A percentile compares a stretch with the other conserved stretches of the same genome.
These are phyloP conservation scores for Allantophomopsis lycopodina DNA, from an alignment of 2,329 filamentous ascomycete genomes.

Conservation along the genomic window DNA sequence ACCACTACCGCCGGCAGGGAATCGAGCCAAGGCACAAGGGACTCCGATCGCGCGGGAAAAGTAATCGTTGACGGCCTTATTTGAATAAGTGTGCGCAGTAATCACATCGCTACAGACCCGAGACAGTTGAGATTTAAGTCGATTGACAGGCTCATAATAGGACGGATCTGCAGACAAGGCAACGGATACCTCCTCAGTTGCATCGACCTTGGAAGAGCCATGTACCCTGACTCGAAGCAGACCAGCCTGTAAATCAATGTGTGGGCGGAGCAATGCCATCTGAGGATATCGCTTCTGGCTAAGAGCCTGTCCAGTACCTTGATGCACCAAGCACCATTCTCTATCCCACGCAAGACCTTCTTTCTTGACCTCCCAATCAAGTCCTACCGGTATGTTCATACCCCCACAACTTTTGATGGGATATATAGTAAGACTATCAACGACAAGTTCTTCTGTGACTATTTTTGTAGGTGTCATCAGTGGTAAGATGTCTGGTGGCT, in stretches of 20 bases:
- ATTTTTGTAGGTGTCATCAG: not conserved
- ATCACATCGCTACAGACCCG: slow-evolving; percentile 77
- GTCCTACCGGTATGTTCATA: slow-evolving; percentile 50
- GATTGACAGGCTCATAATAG: slow-evolving; percentile 29
- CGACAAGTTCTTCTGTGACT: slow-evolving; percentile 22
- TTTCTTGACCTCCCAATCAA: slow-evolving; percentile 60
- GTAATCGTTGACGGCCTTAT: slow-evolving; percentile 53
- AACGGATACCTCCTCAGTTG: slow-evolving; percentile 28
- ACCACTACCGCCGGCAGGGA: slow-evolving; percentile 53
- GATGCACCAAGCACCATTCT: slow-evolving; percentile 90
- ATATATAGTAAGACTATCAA: slow-evolving; percentile 63
- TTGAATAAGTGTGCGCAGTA: slow-evolving; percentile 55
- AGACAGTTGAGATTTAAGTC: slow-evolving; percentile 33
- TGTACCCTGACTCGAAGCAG: slow-evolving; percentile 46
- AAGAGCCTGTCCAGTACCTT: slow-evolving; percentile 69
- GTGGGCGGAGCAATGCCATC: slow-evolving; percentile 74
- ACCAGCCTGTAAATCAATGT: slow-evolving; percentile 55
- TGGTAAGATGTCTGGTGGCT: not conserved
- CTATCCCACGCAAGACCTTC: slow-evolving; percentile 90
- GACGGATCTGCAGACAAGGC: slow-evolving; percentile 57
- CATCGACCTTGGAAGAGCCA: slow-evolving; percentile 15
- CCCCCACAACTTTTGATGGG: slow-evolving; percentile 92
- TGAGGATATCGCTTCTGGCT: slow-evolving; percentile 79
- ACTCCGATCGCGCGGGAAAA: slow-evolving; percentile 65
- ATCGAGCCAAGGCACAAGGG: slow-evolving; percentile 72